phyloP scores from a whole-genome alignment of 2,329 filamentous ascomycete genomes.

The Sporothrix luriei region DNA sequence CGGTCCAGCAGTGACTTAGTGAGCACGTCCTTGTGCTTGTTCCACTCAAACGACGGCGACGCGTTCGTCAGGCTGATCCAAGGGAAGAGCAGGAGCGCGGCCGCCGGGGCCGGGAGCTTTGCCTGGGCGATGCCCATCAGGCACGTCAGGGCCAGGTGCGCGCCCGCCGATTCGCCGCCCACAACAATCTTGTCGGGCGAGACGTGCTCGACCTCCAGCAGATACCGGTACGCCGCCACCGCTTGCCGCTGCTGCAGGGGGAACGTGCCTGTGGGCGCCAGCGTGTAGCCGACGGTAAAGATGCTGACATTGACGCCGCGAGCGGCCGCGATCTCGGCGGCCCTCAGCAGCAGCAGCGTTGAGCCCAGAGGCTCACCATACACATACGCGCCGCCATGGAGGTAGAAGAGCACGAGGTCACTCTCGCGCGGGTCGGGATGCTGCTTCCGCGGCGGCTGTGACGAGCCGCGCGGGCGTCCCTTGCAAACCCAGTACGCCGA shows the following conservation, averaged over 20 bases:
- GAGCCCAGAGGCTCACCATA: not conserved
- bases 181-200: slow-evolving; percentile 6
- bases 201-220: slow-evolving; percentile 3
- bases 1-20: slow-evolving; percentile 10
- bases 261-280: slow-evolving; percentile 1
- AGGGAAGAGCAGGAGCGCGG: not conserved
- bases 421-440: not conserved
- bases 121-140: slow-evolving; percentile 1
- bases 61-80: slow-evolving; percentile 17
- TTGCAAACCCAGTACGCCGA: slow-evolving; percentile 18
- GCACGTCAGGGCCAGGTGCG: slow-evolving; percentile 13
- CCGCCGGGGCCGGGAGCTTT: not conserved
- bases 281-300: slow-evolving; percentile 16
- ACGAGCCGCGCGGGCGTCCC: slow-evolving; percentile 12
- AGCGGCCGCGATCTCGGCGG: slow-evolving; percentile 13
- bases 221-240: slow-evolving; percentile 8
- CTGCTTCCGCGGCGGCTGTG: not conserved
- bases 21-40: slow-evolving; percentile 21
- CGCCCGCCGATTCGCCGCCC: not conserved
- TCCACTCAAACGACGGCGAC: slow-evolving; percentile 5
- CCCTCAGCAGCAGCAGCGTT: not conserved
- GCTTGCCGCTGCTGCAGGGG: slow-evolving; percentile 12
- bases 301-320: slow-evolving; percentile 18
- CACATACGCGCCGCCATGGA: not conserved
- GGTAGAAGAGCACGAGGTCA: not conserved